phyloP scores from a whole-genome alignment of 192 early-diverging fungal genomes.

The Jimgerdemannia lactiflua region DNA sequence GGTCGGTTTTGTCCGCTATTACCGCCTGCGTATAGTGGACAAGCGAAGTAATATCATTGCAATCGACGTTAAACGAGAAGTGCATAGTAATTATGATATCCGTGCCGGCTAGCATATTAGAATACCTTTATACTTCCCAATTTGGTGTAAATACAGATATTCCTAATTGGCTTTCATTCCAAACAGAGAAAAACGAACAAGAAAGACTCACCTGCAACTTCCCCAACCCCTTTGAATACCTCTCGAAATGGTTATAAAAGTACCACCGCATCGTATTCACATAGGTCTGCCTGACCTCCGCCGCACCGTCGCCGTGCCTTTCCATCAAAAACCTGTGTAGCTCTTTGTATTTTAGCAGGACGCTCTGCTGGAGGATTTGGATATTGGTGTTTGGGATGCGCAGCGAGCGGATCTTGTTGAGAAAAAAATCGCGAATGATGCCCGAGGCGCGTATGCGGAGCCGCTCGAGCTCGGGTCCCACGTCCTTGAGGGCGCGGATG shows the following conservation, averaged over 20 bases:
- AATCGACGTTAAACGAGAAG: too few species aligned
- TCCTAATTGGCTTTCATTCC: too few species aligned
- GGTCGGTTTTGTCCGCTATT: slow-evolving; percentile 78
- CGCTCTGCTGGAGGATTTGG: slow-evolving; percentile 87
- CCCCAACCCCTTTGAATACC: slow-evolving; percentile 73
- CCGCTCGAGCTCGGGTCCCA: slow-evolving; percentile 92
- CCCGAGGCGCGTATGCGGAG: slow-evolving; percentile 78
- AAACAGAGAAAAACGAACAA: neutral
- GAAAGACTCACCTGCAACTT: slow-evolving; percentile 66
- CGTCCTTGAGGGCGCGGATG: slow-evolving; percentile 78
- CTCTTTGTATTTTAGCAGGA: slow-evolving; percentile 89
- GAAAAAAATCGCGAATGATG: slow-evolving; percentile 85
- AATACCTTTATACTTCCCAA: too few species aligned
- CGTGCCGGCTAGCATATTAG: too few species aligned
- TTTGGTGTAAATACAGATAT: too few species aligned
- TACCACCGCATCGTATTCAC: slow-evolving; percentile 82
- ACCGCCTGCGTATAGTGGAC: slow-evolving; percentile 31
- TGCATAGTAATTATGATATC: too few species aligned
- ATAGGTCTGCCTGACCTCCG: slow-evolving; percentile 86
- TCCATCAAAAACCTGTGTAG: slow-evolving; percentile 91
- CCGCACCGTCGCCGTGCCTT: slow-evolving; percentile 81
- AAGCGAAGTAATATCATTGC: neutral
- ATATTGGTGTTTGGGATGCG: slow-evolving; percentile 91
- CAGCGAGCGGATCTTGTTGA: slow-evolving; percentile 83
- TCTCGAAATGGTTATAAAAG: slow-evolving; percentile 88